A percentile compares a stretch with the other conserved stretches of the same genome.
Conservation (phyloP, 176 grass and related monocot genomes). For the Tuctoria greenei region DNA sequence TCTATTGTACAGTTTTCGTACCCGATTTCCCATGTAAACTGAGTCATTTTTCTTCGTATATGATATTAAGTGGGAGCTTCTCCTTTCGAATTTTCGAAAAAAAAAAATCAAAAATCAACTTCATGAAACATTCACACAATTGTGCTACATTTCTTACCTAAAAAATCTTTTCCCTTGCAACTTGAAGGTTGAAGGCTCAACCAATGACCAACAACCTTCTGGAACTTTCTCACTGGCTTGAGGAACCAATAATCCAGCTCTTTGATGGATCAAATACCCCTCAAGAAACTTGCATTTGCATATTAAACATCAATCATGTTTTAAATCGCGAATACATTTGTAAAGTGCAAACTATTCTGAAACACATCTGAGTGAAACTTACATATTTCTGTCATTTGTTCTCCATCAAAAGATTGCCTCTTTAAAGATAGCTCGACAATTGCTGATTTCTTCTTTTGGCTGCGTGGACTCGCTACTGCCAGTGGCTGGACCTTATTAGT, state of each 20-base stretch:
- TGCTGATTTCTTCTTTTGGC: conserved; percentile 75
- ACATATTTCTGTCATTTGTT: conserved; percentile 95
- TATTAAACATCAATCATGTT: conserved; percentile 24
- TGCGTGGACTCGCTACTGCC: conserved; percentile 50
- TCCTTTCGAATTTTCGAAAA: no score
- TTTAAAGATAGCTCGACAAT: conserved; percentile 91
- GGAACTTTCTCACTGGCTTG: conserved; percentile 57
- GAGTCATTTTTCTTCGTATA: no score
- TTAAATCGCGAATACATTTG: not conserved
- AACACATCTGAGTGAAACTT: conserved; percentile 13
- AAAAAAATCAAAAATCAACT: conserved; percentile 29
- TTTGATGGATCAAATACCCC: conserved; percentile 69
- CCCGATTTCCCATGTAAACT: no score
- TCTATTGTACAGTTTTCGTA: no score
- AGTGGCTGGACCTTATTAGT: conserved; percentile 76
- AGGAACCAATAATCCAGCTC: conserved; percentile 68
- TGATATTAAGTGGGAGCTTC: no score
- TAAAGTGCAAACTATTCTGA: not conserved
- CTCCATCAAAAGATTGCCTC: conserved; percentile 86
- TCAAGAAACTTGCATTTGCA: conserved; percentile 61
- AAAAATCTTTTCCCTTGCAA: conserved; percentile 86
- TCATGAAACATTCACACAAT: not conserved
- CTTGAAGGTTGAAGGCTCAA: conserved; percentile 83
- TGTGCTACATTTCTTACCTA: conserved; percentile 53
- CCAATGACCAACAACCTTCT: conserved; percentile 77